Conservation (phyloP, 2,329 filamentous ascomycete species). For the Mariannaea sp. region DNA sequence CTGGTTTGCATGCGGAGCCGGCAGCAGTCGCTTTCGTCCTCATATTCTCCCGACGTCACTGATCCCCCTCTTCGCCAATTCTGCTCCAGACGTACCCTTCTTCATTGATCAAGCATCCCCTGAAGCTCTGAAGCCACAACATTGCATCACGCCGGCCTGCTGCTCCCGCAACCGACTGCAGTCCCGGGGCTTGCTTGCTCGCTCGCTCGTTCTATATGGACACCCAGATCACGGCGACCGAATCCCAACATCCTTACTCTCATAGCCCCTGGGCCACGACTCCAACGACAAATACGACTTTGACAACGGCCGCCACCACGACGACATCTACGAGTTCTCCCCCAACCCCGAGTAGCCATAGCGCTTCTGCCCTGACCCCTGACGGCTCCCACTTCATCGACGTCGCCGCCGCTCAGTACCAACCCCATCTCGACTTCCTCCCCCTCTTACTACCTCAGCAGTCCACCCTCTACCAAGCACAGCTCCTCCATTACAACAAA, state of each 20-base stretch:
- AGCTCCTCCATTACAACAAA: slow-evolving; percentile 68
- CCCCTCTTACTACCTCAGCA: slow-evolving; percentile 65
- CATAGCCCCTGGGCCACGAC: slow-evolving; percentile 40
- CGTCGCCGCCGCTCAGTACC: slow-evolving; percentile 41
- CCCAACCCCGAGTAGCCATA: slow-evolving; percentile 35
- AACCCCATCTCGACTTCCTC: slow-evolving; percentile 57
- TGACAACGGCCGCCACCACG: slow-evolving; percentile 34
- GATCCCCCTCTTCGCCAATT: slow-evolving; percentile 21
- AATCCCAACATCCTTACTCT: slow-evolving; percentile 47
- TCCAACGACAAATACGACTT: slow-evolving; percentile 35
- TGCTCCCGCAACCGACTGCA: slow-evolving; percentile 30
- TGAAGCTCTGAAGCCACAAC: slow-evolving; percentile 23
- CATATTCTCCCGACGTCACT: slow-evolving; percentile 21
- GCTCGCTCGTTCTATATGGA: slow-evolving; percentile 48
- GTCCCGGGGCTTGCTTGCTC: slow-evolving; percentile 39
- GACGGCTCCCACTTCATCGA: slow-evolving; percentile 42
- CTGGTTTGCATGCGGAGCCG: slow-evolving; percentile 33
- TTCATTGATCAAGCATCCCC: slow-evolving; percentile 25
- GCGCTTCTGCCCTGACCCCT: slow-evolving; percentile 36
- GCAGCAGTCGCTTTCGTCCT: slow-evolving; percentile 18
- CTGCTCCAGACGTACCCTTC: slow-evolving; percentile 20
- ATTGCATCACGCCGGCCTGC: slow-evolving; percentile 31
- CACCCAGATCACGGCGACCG: slow-evolving; percentile 44
- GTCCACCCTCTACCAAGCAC: slow-evolving; percentile 62
- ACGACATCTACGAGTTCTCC: slow-evolving; percentile 27